Base-by-base conservation (phyloP, 495 filamentous ascomycete genomes). In the Penicillium pancosmium region DNA sequence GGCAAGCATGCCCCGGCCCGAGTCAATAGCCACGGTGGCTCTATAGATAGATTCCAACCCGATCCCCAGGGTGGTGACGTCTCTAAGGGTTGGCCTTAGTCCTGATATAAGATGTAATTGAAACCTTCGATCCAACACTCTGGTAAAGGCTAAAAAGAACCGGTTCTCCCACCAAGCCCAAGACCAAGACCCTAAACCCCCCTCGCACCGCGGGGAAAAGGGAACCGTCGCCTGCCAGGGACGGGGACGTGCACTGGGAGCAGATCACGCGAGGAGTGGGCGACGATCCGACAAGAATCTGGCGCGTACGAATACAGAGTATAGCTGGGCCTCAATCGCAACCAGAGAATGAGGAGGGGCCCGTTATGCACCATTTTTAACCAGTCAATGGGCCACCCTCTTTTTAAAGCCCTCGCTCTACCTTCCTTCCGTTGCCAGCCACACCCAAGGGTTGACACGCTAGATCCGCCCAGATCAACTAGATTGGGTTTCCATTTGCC, bases 21-120 rank as follows among this genome's bases (percentile, higher is more conserved):
- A 19, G 9, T 48, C 3, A 44, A 44, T 16, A 16, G 41, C n/a
- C 41, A 44, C 41, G 41, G 3, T 16, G 8, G 41, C 16, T 16
- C 15, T 44, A 44, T n/a, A 44, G 13, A 16, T 31, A 31, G 27
- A 31, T 31, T 31, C 27, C 27, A 31, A 31, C 27, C 27, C 0
- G 27, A 31, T 31, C 15, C 10, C 36, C 36, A 2, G 60, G 68
- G 58, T 67, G 61, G 61, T 72, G 66, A 69, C 69, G 69, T 72
- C 60, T 54, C n/a, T 56, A 18, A 52, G n/a, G n/a, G n/a, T n/a
- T n/a, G n/a, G n/a, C 8, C 27, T 66, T 62, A 31, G 27, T 31
- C 8, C 27, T 31, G 27, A 31, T 31, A 31, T 31, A 8, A 31
- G 8, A 31, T 31, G 6, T 2, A 31, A 31, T 31, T 31, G 27